Percentiles rank a stretch among this genome's conserved stretches.
phyloP scores from a whole-genome alignment of 306 rosid genomes.

The Spatholobus suberectus region DNA sequence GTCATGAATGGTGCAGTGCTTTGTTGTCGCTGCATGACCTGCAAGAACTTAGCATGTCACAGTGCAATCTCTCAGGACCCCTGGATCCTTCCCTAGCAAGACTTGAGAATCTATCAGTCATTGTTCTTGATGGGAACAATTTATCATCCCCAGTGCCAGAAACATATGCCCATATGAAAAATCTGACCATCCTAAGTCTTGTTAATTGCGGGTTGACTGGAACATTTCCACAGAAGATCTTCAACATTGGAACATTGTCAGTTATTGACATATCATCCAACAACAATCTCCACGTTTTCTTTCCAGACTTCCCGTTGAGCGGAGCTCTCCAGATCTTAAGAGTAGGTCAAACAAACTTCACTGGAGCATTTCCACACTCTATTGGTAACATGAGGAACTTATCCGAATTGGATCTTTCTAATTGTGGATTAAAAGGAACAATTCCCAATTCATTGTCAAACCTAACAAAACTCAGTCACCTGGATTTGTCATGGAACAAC shows the following conservation, averaged over 20 bases:
- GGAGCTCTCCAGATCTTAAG: not conserved
- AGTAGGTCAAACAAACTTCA: not conserved
- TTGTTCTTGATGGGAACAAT: too few species aligned
- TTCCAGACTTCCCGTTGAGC: conserved; percentile 20
- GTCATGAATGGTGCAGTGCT: too few species aligned
- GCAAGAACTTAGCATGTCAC: too few species aligned
- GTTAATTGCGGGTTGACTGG: not conserved
- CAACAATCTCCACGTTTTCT: not conserved
- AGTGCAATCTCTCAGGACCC: too few species aligned
- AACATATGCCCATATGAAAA: too few species aligned
- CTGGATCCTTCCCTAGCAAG: too few species aligned
- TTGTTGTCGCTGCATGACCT: too few species aligned
- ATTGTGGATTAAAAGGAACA: conserved; percentile 17
- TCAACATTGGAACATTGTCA: not conserved
- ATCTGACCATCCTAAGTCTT: conserved; percentile 12
- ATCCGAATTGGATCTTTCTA: not conserved
- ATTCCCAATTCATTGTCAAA: conserved; percentile 39
- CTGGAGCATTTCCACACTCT: conserved; percentile 30
- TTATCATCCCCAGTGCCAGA: too few species aligned
- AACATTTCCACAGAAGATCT: conserved; percentile 16
- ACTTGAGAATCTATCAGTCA: too few species aligned
- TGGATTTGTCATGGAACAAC: conserved; percentile 31
- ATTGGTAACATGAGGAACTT: conserved; percentile 20
- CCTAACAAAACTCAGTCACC: conserved; percentile 17
- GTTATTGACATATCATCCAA: not conserved